These are phyloP conservation scores for Vigna hirtella DNA, from an alignment of 306 rosid species.

Conservation along the genomic window DNA sequence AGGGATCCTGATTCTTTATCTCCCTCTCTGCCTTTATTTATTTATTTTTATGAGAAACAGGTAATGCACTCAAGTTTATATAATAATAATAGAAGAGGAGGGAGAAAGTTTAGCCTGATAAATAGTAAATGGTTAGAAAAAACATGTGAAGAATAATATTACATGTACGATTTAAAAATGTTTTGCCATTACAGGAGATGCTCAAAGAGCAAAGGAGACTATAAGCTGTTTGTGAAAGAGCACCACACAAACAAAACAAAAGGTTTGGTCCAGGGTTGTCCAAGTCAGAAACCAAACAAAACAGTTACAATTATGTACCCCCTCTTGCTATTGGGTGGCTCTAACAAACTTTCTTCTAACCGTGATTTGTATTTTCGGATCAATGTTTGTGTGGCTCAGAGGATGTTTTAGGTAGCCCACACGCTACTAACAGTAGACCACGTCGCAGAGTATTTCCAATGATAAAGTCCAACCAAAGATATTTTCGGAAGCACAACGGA, in stretches of 20 bases:
- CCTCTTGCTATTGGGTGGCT: not conserved
- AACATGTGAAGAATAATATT: not conserved
- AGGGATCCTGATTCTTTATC: not conserved
- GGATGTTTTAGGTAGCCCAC: not conserved
- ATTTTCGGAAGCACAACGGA: conserved; percentile 16
- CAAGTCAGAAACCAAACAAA: not conserved
- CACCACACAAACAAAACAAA: not conserved
- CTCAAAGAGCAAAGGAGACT: not conserved
- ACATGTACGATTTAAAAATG: not conserved
- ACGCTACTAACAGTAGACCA: not conserved
- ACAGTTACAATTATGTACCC: not conserved
- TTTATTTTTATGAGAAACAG: not conserved
- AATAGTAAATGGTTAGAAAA: not conserved
- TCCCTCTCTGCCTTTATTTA: not conserved
- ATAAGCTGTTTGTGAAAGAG: not conserved
- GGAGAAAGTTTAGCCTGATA: not conserved
- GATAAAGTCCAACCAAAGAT: conserved; percentile 21
- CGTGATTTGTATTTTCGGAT: not conserved
- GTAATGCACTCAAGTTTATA: not conserved
- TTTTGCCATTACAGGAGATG: not conserved
- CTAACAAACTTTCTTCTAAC: not conserved
- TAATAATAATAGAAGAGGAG: not conserved
- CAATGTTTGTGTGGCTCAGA: not conserved
- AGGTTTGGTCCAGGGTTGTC: conserved; percentile 6
- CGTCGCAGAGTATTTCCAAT: not conserved